Base-by-base conservation (phyloP, 1,284 basidiomycete species). In the Melanopsichium pennsylvanicum region DNA sequence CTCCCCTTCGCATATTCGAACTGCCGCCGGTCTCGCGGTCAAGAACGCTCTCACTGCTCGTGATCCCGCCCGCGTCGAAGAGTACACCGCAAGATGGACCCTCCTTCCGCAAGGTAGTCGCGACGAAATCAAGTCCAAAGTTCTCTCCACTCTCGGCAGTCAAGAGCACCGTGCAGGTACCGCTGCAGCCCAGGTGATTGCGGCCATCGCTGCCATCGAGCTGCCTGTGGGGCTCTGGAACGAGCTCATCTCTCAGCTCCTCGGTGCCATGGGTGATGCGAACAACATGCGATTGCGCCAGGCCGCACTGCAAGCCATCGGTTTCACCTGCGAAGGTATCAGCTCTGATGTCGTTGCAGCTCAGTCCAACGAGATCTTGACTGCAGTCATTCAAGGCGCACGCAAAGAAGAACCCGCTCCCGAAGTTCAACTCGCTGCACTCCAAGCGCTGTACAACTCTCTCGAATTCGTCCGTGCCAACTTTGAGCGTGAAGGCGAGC, bases 401-500 rank as follows among this genome's bases (percentile, higher is more conserved):
- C 87, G 94, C 55, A 96, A 96, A 83, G 96, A 97, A 73, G 95
- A 98, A 82, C 87, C 91, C 49, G 50, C 69, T n/a, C 75, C 86
- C 25, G 93, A 97, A 2, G 95, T 98, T 16, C 96, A 97, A 78
- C 84, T 91, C n/a, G 92, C 95, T 35, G 96, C 96, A 9, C 89
- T 97, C 74, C 88, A 90, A 79, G 93, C 95, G 0, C 85, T 99
- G 25, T 90, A 87, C 84, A 97, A 98, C 84, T 97, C 95, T 23
- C 87, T 99, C 48, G 94, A 97, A 82, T 99, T 99, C 80, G 92
- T 98, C 47, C 88, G 92, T 56, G 92, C 94, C 77, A 99, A 99
- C 84, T 97, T 99, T 83, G 93, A 97, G 74, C 67, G 74, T 33
- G 72, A 76, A 34, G 95, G 96, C 59, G 95, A 98, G 83, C 88